These are phyloP conservation scores for Monosporascus ibericus DNA, from an alignment of 2,329 filamentous ascomycete species.

Conservation along the genomic window DNA sequence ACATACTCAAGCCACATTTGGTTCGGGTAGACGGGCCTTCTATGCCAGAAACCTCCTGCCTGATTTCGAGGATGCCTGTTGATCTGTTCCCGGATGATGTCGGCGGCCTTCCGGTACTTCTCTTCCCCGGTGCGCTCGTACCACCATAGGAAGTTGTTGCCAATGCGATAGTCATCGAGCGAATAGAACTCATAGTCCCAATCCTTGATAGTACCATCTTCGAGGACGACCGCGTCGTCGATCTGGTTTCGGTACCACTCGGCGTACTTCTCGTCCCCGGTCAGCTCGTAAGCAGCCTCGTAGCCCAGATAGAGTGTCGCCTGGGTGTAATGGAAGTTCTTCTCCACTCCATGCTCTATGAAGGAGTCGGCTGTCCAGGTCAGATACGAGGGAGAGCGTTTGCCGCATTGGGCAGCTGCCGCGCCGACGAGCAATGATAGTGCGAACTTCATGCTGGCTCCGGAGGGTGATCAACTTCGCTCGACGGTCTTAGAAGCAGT, in stretches of 20 bases:
- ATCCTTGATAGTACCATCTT: constrained; percentile 35
- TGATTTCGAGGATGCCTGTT: constrained; percentile 39
- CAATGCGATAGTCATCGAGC: constrained; percentile 42
- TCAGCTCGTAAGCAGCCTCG: constrained; percentile 35
- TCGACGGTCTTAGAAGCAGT: background rate
- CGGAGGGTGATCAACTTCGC: no score
- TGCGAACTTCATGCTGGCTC: background rate
- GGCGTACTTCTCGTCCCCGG: constrained; percentile 33
- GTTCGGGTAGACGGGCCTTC: constrained; percentile 25
- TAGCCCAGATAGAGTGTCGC: constrained; percentile 37
- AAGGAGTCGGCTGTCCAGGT: constrained; percentile 37
- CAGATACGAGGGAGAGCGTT: constrained; percentile 11
- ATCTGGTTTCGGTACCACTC: constrained; percentile 36
- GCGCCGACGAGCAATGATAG: background rate
- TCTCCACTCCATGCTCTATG: constrained; percentile 27
- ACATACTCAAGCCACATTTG: constrained; percentile 41
- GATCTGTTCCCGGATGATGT: constrained; percentile 36
- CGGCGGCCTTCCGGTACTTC: constrained; percentile 40
- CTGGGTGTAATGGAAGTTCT: constrained; percentile 34
- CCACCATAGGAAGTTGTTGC: constrained; percentile 40
- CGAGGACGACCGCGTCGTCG: constrained; percentile 33
- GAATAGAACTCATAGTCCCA: constrained; percentile 41
- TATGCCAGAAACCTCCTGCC: constrained; percentile 46
- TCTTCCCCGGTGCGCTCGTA: constrained; percentile 35
- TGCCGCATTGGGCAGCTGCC: background rate